Evolutionary conservation across 805 yeast genomes (phyloP).

Genomic region (Saccharomycopsis synnaedendra): DNA sequence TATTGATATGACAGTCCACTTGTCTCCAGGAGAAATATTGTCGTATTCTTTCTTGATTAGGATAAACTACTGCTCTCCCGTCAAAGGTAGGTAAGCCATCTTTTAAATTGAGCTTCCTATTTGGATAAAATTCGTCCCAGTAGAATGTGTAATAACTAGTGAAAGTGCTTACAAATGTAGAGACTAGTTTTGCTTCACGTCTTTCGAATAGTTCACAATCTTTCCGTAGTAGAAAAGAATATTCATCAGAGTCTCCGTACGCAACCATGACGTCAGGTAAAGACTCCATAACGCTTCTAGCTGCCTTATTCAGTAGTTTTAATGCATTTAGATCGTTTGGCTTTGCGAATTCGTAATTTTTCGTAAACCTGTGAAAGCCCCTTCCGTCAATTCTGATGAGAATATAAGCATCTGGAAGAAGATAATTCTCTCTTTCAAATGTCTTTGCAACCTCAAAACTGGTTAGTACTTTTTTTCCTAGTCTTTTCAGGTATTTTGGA

Average conservation of each 20-base stretch:
- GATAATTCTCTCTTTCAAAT: slow-evolving; percentile 63
- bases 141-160: slow-evolving; percentile 61
- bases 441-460: slow-evolving; percentile 69
- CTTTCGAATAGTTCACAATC: slow-evolving; percentile 68
- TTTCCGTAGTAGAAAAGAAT: slow-evolving; percentile 62
- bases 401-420: slow-evolving; percentile 73
- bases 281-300: slow-evolving; percentile 46
- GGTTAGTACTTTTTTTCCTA: no score
- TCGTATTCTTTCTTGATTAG: slow-evolving; percentile 43
- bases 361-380: slow-evolving; percentile 82
- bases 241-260: slow-evolving; percentile 94
- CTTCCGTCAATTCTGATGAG: slow-evolving; percentile 87
- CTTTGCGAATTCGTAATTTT: slow-evolving; percentile 61
- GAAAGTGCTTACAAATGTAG: slow-evolving; percentile 74
- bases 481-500: no score
- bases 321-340: slow-evolving; percentile 83
- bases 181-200: slow-evolving; percentile 65
- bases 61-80: slow-evolving; percentile 82
- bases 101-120: slow-evolving; percentile 18
- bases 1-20: slow-evolving; percentile 93
- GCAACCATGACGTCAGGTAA: slow-evolving; percentile 71
- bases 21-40: slow-evolving; percentile 94
- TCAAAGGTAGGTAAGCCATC: slow-evolving; percentile 77
- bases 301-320: slow-evolving; percentile 72
- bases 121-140: slow-evolving; percentile 56